phyloP scores from a whole-genome alignment of 2,329 filamentous ascomycete species.

The Aspergillus sp. region DNA sequence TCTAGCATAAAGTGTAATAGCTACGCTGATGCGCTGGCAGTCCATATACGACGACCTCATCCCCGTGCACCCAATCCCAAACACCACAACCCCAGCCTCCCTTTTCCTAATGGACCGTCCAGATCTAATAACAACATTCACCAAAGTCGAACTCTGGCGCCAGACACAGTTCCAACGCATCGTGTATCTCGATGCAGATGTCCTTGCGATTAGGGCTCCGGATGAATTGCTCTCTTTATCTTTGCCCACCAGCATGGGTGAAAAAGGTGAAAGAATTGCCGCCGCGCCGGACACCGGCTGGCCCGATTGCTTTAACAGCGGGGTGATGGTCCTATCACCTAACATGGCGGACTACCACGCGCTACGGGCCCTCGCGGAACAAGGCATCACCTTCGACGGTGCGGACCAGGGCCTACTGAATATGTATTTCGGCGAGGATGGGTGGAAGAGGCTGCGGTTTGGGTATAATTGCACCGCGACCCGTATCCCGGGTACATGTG shows the following conservation, averaged over 20 bases:
- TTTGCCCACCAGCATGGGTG: no score
- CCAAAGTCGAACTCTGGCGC: slow-evolving; percentile 92
- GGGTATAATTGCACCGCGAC: slow-evolving; percentile 88
- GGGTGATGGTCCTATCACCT: slow-evolving; percentile 84
- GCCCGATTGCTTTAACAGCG: slow-evolving; percentile 98
- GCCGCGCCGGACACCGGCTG: slow-evolving; percentile 92
- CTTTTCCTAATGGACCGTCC: slow-evolving; percentile 84
- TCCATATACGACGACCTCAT: slow-evolving; percentile 71
- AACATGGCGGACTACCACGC: slow-evolving; percentile 83
- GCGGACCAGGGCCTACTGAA: slow-evolving; percentile 94
- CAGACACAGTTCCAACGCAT: slow-evolving; percentile 84
- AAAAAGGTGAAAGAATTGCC: slow-evolving; percentile 34
- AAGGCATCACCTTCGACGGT: slow-evolving; percentile 89
- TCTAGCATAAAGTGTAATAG: background rate
- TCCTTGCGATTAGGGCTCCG: slow-evolving; percentile 80
- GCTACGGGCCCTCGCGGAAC: slow-evolving; percentile 71
- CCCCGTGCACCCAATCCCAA: slow-evolving; percentile 71
- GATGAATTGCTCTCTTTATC: slow-evolving; percentile 75
- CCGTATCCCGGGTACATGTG: no score
- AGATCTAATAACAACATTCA: slow-evolving; percentile 87
- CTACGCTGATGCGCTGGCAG: slow-evolving; percentile 17
- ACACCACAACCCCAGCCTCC: slow-evolving; percentile 62
- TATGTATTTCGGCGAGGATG: slow-evolving; percentile 66
- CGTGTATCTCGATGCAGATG: slow-evolving; percentile 89
- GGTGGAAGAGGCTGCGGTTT: slow-evolving; percentile 83